Evolutionary conservation across 2,329 filamentous ascomycete genomes (phyloP).

Genomic region (Trichoderma simmonsii): DNA sequence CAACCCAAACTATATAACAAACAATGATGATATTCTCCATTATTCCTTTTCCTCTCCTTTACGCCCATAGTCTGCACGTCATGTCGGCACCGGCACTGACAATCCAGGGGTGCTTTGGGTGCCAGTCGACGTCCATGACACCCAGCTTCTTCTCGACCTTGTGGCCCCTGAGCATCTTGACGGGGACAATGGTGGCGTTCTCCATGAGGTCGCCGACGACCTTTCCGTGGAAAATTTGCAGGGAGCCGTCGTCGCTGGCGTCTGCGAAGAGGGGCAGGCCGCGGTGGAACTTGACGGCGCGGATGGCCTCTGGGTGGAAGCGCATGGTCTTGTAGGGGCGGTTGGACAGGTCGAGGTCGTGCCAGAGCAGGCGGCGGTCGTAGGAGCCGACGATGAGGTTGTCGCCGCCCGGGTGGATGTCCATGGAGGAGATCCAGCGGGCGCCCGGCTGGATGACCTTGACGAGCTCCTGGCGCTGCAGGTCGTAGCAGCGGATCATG

Average conservation of each 20-base stretch:
- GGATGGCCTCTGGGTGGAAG: slow-evolving; percentile 90
- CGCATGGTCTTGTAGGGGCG: slow-evolving; percentile 94
- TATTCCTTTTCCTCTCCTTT: slow-evolving; percentile 20
- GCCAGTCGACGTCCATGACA: slow-evolving; percentile 94
- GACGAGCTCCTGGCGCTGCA: slow-evolving; percentile 85
- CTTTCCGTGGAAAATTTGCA: slow-evolving; percentile 96
- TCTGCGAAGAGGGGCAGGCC: slow-evolving; percentile 86
- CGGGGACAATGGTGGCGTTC: slow-evolving; percentile 91
- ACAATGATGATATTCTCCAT: not conserved
- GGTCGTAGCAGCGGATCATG: slow-evolving; percentile 88
- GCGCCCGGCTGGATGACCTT: slow-evolving; percentile 93
- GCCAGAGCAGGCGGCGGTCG: slow-evolving; percentile 91
- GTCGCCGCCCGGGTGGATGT: slow-evolving; percentile 88
- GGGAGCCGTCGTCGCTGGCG: slow-evolving; percentile 86
- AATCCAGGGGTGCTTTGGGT: slow-evolving; percentile 89
- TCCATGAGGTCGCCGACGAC: slow-evolving; percentile 93
- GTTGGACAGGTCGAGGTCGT: slow-evolving; percentile 87
- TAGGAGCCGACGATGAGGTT: slow-evolving; percentile 94
- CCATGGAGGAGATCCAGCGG: slow-evolving; percentile 88
- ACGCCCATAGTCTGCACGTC: slow-evolving; percentile 85
- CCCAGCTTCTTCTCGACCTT: slow-evolving; percentile 81
- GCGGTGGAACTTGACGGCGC: slow-evolving; percentile 83
- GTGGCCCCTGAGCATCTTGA: slow-evolving; percentile 92
- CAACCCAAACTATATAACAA: not conserved
- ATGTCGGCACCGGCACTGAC: slow-evolving; percentile 93